Evolutionary conservation across 2,329 filamentous ascomycete species (phyloP), one percentile per base, ranked within the genome.

Genomic region (Alternaria metachromatica): DNA sequence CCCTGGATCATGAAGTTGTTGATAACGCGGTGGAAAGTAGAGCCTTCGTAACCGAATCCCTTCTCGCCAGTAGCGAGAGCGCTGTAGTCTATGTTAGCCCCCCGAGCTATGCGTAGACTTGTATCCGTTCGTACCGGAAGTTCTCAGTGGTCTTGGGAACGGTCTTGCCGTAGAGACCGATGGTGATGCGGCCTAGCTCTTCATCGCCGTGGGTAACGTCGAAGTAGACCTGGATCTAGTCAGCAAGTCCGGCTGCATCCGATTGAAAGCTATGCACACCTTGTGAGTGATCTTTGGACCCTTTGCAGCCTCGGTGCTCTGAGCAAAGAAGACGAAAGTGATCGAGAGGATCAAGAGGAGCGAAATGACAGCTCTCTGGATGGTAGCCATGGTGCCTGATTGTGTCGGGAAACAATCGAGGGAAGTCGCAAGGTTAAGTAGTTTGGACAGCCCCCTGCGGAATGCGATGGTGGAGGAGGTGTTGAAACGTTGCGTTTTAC

Each of bases 211-310:
- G 89, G 75, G 86, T 83, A 71, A 96, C 90, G 82, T 96, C 92
- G 81, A 96, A 95, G 87, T 89, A 96, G 82, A 96, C 88, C 87
- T 85, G 65, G 67, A 7, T 48, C 7, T 5, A 28, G 25, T 63
- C 33, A 67, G 46, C 43, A 55, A 11, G 10, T 6, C 30, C 30
- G 10, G 5, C 20, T 20, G 13, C 13, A 37, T 23, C 18, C 20
- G 25, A 15, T 28, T 41, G 25, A 11, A 25, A 50, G 44, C 26
- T 46, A n/a, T 49, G 45, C 72, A 63, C 79, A 87, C 93, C 89
- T 97, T 97, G 87, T 92, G 87, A 76, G 94, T 97, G 85, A 97
- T 95, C 89, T 96, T 96, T 68, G 93, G 95, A 50, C 96, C 95
- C 85, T 95, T 79, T 23, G 70, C 58, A 58, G 76, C 76, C 68